Percentiles rank a stretch among this genome's conserved stretches.
Evolutionary conservation across 495 filamentous ascomycete species (phyloP).

Genomic region (Penicillium canariense): DNA sequence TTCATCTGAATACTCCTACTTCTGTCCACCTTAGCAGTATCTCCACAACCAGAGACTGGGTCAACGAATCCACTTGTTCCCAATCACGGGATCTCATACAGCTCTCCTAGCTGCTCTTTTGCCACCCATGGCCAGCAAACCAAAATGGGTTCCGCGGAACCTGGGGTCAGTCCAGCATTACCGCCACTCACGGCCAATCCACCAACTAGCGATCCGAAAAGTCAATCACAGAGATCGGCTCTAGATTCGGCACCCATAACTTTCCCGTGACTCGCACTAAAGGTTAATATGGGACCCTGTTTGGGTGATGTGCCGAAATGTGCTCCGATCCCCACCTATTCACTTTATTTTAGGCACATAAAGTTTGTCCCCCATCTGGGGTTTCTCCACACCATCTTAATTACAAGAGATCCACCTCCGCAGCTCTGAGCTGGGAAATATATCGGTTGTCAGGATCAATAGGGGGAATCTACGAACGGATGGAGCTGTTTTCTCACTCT

Average conservation of each 20-base stretch:
- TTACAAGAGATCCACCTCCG: neutral
- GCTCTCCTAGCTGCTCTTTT: neutral
- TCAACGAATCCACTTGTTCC: neutral
- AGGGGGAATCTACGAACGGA: neutral
- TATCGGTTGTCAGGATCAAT: neutral
- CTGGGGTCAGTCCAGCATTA: neutral
- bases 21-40: neutral
- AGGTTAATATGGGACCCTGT: neutral
- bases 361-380: neutral
- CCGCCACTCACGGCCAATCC: neutral
- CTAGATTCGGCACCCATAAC: neutral
- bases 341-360: neutral
- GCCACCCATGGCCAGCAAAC: neutral
- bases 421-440: neutral
- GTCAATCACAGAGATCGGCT: neutral
- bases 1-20: neutral
- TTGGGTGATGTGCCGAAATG: neutral
- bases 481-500: neutral
- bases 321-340: slow-evolving; percentile 1
- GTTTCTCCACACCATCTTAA: neutral
- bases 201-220: neutral
- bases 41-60: neutral
- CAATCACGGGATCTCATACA: neutral
- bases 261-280: neutral
- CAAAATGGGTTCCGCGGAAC: neutral